These are phyloP conservation scores for Lathyrus aphaca DNA, from an alignment of 306 rosid genomes.

Conservation along the genomic window DNA sequence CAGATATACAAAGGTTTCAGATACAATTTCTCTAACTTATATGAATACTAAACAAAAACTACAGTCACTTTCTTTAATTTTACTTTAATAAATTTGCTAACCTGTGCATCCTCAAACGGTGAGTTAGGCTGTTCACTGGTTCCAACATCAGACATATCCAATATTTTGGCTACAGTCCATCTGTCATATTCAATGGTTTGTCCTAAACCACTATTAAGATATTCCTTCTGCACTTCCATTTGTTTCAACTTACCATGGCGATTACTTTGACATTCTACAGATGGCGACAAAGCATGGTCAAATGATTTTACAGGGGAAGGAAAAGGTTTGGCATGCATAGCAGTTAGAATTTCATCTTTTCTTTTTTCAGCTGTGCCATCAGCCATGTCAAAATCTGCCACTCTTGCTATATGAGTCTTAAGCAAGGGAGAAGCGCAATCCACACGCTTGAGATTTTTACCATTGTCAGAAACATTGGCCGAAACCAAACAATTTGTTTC, in stretches of 20 bases:
- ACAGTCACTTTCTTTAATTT: slow-evolving; percentile 37
- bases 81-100: slow-evolving; percentile 35
- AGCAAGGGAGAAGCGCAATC: slow-evolving; percentile 43
- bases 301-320: slow-evolving; percentile 46
- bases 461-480: slow-evolving; percentile 32
- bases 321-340: slow-evolving; percentile 32
- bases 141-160: slow-evolving; percentile 35
- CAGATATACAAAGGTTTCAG: slow-evolving; percentile 35
- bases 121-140: slow-evolving; percentile 34
- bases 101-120: slow-evolving; percentile 34
- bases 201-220: slow-evolving; percentile 35
- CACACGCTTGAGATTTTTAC: slow-evolving; percentile 34
- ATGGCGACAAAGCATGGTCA: slow-evolving; percentile 36
- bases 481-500: slow-evolving; percentile 35
- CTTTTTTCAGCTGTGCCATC: slow-evolving; percentile 33
- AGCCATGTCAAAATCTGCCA: slow-evolving; percentile 39
- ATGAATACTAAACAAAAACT: slow-evolving; percentile 15
- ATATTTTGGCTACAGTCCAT: slow-evolving; percentile 29
- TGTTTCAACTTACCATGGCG: slow-evolving; percentile 43
- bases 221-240: slow-evolving; percentile 38
- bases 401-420: slow-evolving; percentile 42
- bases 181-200: slow-evolving; percentile 37
- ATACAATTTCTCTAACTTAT: slow-evolving; percentile 32
- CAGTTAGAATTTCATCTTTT: slow-evolving; percentile 31
- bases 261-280: slow-evolving; percentile 36